phyloP scores from a whole-genome alignment of 1,139 yeast species.

The Kurtzmaniella quercitrusa region DNA sequence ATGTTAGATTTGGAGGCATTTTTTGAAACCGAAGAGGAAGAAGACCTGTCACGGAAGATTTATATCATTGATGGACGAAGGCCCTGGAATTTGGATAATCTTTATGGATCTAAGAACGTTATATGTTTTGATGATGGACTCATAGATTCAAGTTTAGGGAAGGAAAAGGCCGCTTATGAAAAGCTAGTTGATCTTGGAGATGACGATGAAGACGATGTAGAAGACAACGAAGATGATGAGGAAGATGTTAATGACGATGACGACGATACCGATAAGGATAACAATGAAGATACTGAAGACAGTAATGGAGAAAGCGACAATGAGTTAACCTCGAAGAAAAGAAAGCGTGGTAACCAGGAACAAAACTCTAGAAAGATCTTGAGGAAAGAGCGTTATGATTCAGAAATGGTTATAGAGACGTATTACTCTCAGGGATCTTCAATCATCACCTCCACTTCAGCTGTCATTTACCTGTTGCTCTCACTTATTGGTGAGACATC shows the following conservation, averaged over 20 bases:
- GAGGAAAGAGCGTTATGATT: constrained; percentile 23
- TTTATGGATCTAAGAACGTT: constrained; percentile 80
- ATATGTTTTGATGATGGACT: constrained; percentile 87
- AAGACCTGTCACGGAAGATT: constrained; percentile 37
- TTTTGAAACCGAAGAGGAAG: constrained; percentile 60
- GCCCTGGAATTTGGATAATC: constrained; percentile 94
- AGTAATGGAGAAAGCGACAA: constrained; percentile 22
- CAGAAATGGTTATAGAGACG: constrained; percentile 65
- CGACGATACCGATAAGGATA: constrained; percentile 20
- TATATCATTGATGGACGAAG: constrained; percentile 89
- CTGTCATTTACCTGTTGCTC: constrained; percentile 74
- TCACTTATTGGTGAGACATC: constrained; percentile 64
- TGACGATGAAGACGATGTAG: constrained; percentile 19
- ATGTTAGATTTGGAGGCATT: constrained; percentile 81
- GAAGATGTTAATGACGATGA: constrained; percentile 20
- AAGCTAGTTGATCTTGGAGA: constrained; percentile 38
- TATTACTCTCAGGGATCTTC: constrained; percentile 85
- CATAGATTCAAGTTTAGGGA: constrained; percentile 51
- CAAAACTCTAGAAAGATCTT: constrained; percentile 31
- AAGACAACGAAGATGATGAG: constrained; percentile 29
- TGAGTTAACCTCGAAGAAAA: no score
- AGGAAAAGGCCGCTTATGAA: constrained; percentile 54
- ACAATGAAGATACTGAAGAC: constrained; percentile 14
- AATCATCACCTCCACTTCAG: constrained; percentile 68
- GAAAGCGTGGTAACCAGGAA: constrained; percentile 15